phyloP scores from a whole-genome alignment of 139 green algal species.

The Chlamydomonas schloesseri region DNA sequence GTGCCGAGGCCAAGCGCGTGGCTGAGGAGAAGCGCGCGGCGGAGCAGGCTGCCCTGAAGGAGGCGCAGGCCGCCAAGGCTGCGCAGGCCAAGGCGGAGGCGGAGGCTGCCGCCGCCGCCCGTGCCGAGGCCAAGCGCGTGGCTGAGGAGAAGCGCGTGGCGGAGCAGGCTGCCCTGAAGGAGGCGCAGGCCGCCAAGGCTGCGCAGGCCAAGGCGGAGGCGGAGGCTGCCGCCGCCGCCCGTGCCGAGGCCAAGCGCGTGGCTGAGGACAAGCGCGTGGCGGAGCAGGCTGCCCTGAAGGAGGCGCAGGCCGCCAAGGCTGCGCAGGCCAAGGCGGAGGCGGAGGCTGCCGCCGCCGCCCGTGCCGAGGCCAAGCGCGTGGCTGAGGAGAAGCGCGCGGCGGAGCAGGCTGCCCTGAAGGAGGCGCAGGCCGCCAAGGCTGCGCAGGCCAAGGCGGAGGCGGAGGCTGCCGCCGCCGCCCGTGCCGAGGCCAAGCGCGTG shows the following conservation, averaged over 20 bases:
- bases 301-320: background rate
- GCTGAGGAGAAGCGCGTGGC: background rate
- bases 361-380: background rate
- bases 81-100: background rate
- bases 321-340: background rate
- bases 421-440: background rate
- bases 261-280: background rate
- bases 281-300: background rate
- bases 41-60: background rate
- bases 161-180: background rate
- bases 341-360: background rate
- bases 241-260: background rate
- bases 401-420: background rate
- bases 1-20: background rate
- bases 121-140: background rate
- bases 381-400: background rate
- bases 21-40: background rate
- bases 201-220: background rate
- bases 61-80: background rate
- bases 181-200: background rate
- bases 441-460: background rate
- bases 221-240: background rate
- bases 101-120: background rate
- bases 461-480: background rate
- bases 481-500: background rate